Base-by-base conservation (phyloP, 192 early-diverging fungal species). In the Umbelopsis ramanniana region DNA sequence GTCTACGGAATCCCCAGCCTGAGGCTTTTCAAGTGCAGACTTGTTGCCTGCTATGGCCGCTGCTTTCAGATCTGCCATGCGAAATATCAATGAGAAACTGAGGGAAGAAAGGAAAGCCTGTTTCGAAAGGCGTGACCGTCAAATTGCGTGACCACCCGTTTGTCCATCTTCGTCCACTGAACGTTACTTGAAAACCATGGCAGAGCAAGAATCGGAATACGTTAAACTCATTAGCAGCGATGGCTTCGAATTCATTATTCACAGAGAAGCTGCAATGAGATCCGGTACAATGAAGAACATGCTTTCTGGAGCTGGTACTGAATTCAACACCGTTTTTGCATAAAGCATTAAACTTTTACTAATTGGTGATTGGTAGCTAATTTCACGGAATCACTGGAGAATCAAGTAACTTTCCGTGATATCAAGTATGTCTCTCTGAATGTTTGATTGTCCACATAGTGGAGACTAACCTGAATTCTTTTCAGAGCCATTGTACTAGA, bases 241-340 rank as follows among this genome's bases (percentile, higher is more conserved):
- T 81, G 91, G 91, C 0, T 97, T 98, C 71, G 89, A 91, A 46
- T 97, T 98, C 77, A 82, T 96, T 43, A 89, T 99, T 22, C 89
- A 93, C 77, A 88, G 93, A 21, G 82, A 91, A 45, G 94, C 92
- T 67, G 97, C 97, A 53, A 89, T 95, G 85, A 88, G 91, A 19
- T 95, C 95, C 9, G 94, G 95, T 1, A 97, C 97, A 15, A 92
- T 99, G 66, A 93, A 90, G 70, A 98, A 95, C 80, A 96, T 99
- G 95, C 86, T 99, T 3, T 92, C 92, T 21, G 87, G 88, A 57
- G 90, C 97, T 46, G 91, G 91, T 91, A 80, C 74, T 26, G 75
- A 37, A 14, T 6, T 6, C 46, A 15, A 53, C 24, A 46, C 37
- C n/a, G 7, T 48, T 43, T 38, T 60, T 67, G 3, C 71, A 4